These are phyloP conservation scores for Beauveria scarabaeidicola DNA, from an alignment of 2,329 filamentous ascomycete genomes.

Conservation along the genomic window DNA sequence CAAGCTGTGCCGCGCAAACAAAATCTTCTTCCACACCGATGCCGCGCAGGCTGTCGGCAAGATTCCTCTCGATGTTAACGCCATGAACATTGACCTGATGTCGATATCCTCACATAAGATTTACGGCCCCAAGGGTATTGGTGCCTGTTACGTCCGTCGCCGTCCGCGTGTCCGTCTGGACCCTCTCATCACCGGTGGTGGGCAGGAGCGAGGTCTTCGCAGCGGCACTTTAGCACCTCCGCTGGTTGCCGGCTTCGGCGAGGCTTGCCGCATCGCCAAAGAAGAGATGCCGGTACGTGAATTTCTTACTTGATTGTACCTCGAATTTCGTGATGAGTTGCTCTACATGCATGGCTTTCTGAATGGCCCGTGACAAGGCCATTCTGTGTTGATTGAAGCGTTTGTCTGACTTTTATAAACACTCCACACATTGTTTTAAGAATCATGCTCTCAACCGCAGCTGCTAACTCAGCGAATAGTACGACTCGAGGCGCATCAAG, in stretches of 20 bases:
- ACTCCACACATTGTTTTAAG: conserved; percentile 8
- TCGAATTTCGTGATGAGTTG: conserved; percentile 60
- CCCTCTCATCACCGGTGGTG: conserved; percentile 91
- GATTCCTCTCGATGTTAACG: conserved; percentile 92
- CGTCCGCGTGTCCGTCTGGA: conserved; percentile 89
- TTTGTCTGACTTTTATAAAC: conserved; percentile 45
- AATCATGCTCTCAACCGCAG: neutral
- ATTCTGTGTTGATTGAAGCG: conserved; percentile 55
- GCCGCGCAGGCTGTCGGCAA: conserved; percentile 97
- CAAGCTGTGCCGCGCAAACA: conserved; percentile 79
- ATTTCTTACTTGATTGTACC: conserved; percentile 14
- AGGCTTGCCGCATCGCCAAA: conserved; percentile 85
- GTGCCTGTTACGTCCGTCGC: conserved; percentile 90
- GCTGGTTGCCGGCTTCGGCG: conserved; percentile 84
- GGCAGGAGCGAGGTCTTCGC: conserved; percentile 88
- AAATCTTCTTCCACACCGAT: conserved; percentile 97
- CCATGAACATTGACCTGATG: conserved; percentile 97
- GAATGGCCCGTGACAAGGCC: conserved; percentile 58
- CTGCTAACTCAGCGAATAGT: conserved; percentile 45
- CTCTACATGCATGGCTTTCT: conserved; percentile 88
- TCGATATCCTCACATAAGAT: conserved; percentile 98
- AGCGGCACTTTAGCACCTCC: conserved; percentile 90
- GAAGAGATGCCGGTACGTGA: conserved; percentile 80
- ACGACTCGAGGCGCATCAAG: conserved; percentile 80
- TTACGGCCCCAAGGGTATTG: conserved; percentile 94